These are phyloP conservation scores for Penicillium olsonii DNA, from an alignment of 2,329 filamentous ascomycete species.

Conservation along the genomic window DNA sequence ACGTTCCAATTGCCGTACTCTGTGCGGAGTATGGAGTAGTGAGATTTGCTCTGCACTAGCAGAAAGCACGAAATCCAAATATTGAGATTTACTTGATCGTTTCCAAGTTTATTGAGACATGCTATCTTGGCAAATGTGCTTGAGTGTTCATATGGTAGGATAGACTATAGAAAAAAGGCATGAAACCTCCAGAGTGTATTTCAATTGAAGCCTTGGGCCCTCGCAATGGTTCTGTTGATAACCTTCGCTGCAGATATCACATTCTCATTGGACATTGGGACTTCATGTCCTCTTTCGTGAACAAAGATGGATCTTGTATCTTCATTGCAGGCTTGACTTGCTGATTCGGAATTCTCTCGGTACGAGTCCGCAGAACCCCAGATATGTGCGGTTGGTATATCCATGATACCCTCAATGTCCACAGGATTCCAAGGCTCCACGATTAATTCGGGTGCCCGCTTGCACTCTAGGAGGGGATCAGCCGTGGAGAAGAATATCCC, in stretches of 20 bases:
- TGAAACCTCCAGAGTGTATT: background rate
- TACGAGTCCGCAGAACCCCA: conserved; percentile 13
- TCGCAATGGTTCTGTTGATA: conserved; percentile 10
- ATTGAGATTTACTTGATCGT: no score
- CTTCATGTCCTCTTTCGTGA: conserved; percentile 15
- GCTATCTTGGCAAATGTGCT: no score
- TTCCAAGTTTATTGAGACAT: no score
- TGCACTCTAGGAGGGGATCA: conserved; percentile 6
- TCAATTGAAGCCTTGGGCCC: background rate
- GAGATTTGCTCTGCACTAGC: no score
- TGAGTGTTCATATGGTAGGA: no score
- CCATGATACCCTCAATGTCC: background rate
- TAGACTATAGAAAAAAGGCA: background rate
- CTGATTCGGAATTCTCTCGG: background rate
- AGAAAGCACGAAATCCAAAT: no score
- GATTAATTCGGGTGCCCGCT: background rate
- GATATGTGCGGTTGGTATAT: conserved; percentile 21
- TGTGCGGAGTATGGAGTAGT: no score
- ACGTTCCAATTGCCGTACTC: no score
- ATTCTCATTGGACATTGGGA: conserved; percentile 10
- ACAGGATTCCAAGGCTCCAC: background rate
- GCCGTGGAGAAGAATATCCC: conserved; percentile 25
- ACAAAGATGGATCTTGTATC: conserved; percentile 13
- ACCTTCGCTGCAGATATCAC: conserved; percentile 8
- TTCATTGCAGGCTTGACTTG: conserved; percentile 9